These are phyloP conservation scores for Pisolithus sp. DNA, from an alignment of 768 basidiomycete species.

Conservation along the genomic window DNA sequence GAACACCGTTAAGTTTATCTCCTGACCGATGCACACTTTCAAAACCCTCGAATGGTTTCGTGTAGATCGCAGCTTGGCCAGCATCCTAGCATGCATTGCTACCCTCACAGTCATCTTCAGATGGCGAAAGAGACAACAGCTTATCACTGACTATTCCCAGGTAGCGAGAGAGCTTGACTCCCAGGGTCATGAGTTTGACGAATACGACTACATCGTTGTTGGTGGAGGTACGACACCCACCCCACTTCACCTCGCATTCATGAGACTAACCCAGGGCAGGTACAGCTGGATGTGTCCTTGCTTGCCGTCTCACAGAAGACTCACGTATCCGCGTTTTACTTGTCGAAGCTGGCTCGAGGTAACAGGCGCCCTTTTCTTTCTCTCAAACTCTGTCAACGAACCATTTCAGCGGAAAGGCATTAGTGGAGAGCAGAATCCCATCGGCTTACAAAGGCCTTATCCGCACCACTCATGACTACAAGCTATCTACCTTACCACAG, in stretches of 20 bases:
- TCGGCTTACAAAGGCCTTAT: conserved; percentile 38
- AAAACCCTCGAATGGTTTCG: no score
- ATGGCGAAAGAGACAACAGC: background rate
- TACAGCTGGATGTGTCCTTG: conserved; percentile 40
- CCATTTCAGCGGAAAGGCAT: conserved; percentile 36
- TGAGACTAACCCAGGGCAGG: conserved; percentile 16
- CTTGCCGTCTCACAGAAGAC: conserved; percentile 38
- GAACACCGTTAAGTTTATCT: no score
- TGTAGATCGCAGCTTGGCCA: background rate
- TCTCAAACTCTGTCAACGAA: background rate
- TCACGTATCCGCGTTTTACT: conserved; percentile 32
- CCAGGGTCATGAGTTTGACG: conserved; percentile 12
- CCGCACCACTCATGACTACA: conserved; percentile 42
- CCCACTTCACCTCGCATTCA: background rate
- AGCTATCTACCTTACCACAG: conserved; percentile 54
- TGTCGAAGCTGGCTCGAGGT: conserved; percentile 44
- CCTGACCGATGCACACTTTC: no score
- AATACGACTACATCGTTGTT: conserved; percentile 47
- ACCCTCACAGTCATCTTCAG: conserved; percentile 5
- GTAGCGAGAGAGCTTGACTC: conserved; percentile 5
- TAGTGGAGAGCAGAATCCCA: conserved; percentile 39
- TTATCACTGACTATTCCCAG: conserved; percentile 10
- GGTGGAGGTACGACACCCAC: conserved; percentile 40
- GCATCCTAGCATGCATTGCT: conserved; percentile 3
- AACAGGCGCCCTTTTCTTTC: background rate